Base-by-base conservation (phyloP, 495 filamentous ascomycete species). In the Penicillium flavigenum region DNA sequence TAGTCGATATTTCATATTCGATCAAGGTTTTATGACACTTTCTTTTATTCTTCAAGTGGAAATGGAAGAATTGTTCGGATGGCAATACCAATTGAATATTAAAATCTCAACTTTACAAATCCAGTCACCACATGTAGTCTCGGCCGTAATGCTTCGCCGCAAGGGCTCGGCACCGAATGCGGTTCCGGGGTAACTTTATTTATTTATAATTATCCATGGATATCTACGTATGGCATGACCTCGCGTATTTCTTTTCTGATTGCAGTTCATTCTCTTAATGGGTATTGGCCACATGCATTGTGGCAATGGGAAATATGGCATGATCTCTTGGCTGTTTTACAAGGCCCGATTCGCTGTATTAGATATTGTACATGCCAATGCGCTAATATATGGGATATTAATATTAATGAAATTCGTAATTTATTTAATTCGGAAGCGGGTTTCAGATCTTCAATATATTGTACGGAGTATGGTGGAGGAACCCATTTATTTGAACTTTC, bases 1-100 rank as follows among this genome's bases (percentile, higher is more conserved):
- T 51, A 58, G 59, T 53, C 57, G 62, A 58, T 59, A 64, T 62
- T 54, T 50, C 51, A 61, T 54, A 47, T 38, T 47, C 14, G 22
- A 56, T 51, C 14, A 47, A 38, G 43, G 34, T 22, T 43, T 42
- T 51, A 47, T 31, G 53, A 52, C 47, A 31, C n/a, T 32, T 47
- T 17, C 31, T 36, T 56, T n/a, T 24, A 32, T 54, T 31, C 47
- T 38, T 0, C 46, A 42, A 47, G 43, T 42, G 22, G 16, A 24
- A n/a, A 1, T 19, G 20, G 27, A 53, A 53, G 54, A 54, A 47
- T 16, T 45, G 5, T 44, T 27, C 49, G 45, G 59, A 55, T 61
- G 60, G 60, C 60, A 50, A 59, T 55, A 14, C 31, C 4, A 34
- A 34, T 34, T 38, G 42, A 44, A 44, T n/a, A 46, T 27, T 5